Base-by-base conservation (phyloP, 148 eudicot genomes). In the Rhododendron molle region DNA sequence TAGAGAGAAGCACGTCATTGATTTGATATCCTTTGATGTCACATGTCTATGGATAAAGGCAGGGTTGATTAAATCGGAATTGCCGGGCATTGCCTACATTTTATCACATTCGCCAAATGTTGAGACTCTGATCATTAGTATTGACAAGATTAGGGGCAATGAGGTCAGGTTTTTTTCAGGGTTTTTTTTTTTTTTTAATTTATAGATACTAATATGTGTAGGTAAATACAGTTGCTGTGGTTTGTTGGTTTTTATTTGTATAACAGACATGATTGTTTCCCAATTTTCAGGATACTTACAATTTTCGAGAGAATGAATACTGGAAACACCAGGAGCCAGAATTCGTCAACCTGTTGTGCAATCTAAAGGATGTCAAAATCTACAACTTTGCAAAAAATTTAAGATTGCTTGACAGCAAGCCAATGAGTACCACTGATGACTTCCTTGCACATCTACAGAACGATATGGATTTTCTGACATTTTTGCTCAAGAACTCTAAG, bases 21-120 rank as follows among this genome's bases (percentile, higher is more conserved):
- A 40, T 81, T 73, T 7, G 56, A 60, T 83, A 36, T 71, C 80
- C 32, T 81, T 76, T 1, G 32, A 21, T 71, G 71, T 46, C 50
- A 86, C 77, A 46, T 20, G 78, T 54, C 21, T 81, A 13, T 5
- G 23, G 32, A 58, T 81, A 12, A 49, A 72, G 82, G 71, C 84
- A 7, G 52, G 20, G 16, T 14, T 86, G 65, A 52, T 38, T 28
- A 72, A 81, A 43, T 14, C 46, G 58, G 80, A 86, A 38, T 30
- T 86, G 16, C 84, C 58, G 21, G 80, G 87, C 73, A 71, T 86
- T 52, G 38, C 80, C 44, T 81, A 56, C 40, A 49, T 81, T n/a
- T 81, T 86, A 43, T 49, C 26, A 44, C 77, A 18, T 52, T 86
- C 84, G 11, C 87, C 84, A 21, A 47, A 54, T 21, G 52, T 86